Evolutionary conservation across 2,329 filamentous ascomycete species (phyloP), one percentile per base, ranked within the genome.

Genomic region (Aspergillus persii): DNA sequence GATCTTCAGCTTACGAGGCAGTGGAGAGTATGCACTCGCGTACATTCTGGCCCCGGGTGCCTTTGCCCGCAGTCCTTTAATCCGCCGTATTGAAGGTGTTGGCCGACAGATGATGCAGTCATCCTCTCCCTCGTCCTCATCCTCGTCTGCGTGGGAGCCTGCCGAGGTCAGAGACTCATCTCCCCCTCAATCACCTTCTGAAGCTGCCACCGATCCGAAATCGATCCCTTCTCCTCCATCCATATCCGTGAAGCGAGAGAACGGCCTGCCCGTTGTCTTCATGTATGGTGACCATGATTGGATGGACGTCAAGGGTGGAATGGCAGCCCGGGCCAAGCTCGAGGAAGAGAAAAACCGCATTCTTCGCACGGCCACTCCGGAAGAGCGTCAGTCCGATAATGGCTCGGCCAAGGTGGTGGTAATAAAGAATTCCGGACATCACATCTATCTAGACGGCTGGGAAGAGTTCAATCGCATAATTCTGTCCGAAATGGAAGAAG

Each of bases 251-350:
- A 66, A 68, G 26, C 74, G 80, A 8, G 85, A 87, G 66, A 89
- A 83, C 0, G 92, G 93, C 1, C 81, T 92, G 53, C 94, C 95
- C 0, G 81, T 98, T 33, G 84, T 98, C 8, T 85, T 99, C 72
- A 93, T 98, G 90, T 99, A 99, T 72, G 95, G 95, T 63, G 93
- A 98, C 69, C 88, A 95, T 70, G 95, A 99, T 80, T 99, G 95
- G 95, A 99, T 99, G 95, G 95, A 99, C 66, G 88, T 95, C 8
- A 86, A 87, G 0, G 95, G 93, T 30, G 95, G 95, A 0, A 86
- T 88, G 50, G 92, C 90, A 0, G 88, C 93, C 0, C 86, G 90
- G 70, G 86, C 93, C 76, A 92, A 89, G 74, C 83, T 98, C 11
- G 88, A 91, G 61, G 82, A 88, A 59, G 86, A 89, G 63, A 85